Base-by-base conservation (phyloP, 1,284 basidiomycete genomes). In the Wolfiporia cocos region DNA sequence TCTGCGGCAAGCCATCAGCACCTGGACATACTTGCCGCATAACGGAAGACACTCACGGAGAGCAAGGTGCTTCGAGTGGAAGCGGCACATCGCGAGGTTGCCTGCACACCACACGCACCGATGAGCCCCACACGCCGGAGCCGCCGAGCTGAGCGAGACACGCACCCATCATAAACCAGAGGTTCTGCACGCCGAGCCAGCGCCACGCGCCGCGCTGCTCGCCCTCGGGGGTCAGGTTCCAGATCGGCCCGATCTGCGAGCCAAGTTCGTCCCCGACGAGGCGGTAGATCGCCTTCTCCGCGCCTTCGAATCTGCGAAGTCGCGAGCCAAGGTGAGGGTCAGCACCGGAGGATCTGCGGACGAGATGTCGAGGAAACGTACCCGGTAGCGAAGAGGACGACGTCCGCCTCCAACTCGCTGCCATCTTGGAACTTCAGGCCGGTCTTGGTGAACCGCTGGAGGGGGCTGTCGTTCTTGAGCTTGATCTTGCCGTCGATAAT, bases 401-500 rank as follows among this genome's bases (percentile, higher is more conserved):
- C 71, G 56, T 90, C 85, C 11, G 78, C 82, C 9, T 74, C 62
- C 22, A 87, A 57, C 47, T 73, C 72, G 20, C 70, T 75, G 6
- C 83, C 83, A 48, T 89, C 72, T 43, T 74, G 73, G 51, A 89
- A 89, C 36, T 68, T 68, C 9, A 88, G 54, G 0, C 75, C 76
- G 5, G 60, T 70, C 49, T 74, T 68, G 0, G 73, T 81, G 54
- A 78, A 81, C 31, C 60, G 55, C 42, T 72, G 65, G 47, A 83
- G 73, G 41, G 70, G 64, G 34, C 67, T 71, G 40, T 80, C 80
- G 51, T 71, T 79, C 62, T 87, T 85, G 37, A 89, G 63, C 57
- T 86, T 86, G 63, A 90, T 86, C 54, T 82, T 78, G 21, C 78
- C 76, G 43, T 86, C 78, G 21, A 77, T 69, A 50, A 89, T 76